Conservation (phyloP, 2,329 filamentous ascomycete species). For the Calonectria hongkongensis region DNA sequence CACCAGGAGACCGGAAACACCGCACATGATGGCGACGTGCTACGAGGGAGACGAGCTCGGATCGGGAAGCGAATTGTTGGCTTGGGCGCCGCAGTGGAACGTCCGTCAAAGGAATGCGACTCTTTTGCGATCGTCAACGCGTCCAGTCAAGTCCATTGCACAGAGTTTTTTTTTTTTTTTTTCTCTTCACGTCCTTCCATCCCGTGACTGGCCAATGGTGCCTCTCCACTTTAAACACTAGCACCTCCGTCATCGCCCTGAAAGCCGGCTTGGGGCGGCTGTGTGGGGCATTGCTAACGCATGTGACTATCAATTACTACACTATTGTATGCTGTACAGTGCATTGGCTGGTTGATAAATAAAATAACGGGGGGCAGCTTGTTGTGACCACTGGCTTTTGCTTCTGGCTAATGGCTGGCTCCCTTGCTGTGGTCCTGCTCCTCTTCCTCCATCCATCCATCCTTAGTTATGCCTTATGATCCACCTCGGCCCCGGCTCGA, state of each 20-base stretch:
- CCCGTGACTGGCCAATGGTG: background rate
- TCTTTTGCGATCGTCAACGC: background rate
- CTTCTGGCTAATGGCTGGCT: background rate
- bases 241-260: slow-evolving; percentile 7
- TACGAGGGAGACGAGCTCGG: background rate
- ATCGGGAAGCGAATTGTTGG: background rate
- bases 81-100: background rate
- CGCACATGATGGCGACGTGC: slow-evolving; percentile 1
- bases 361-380: background rate
- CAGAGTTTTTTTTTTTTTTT: slow-evolving; percentile 13
- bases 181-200: background rate
- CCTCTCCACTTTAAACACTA: slow-evolving; percentile 4
- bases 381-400: no score
- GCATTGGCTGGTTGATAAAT: no score
- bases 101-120: background rate
- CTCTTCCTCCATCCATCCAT: no score
- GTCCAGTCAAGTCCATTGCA: background rate
- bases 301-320: background rate
- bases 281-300: background rate
- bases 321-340: background rate
- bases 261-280: background rate
- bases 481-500: no score
- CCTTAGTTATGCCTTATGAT: no score
- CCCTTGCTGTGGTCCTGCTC: no score
- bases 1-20: slow-evolving; percentile 7